Percentiles rank a stretch among this genome's conserved stretches.
Evolutionary conservation across 345 rosid species (phyloP).

Genomic region (Melastoma malabathricum): DNA sequence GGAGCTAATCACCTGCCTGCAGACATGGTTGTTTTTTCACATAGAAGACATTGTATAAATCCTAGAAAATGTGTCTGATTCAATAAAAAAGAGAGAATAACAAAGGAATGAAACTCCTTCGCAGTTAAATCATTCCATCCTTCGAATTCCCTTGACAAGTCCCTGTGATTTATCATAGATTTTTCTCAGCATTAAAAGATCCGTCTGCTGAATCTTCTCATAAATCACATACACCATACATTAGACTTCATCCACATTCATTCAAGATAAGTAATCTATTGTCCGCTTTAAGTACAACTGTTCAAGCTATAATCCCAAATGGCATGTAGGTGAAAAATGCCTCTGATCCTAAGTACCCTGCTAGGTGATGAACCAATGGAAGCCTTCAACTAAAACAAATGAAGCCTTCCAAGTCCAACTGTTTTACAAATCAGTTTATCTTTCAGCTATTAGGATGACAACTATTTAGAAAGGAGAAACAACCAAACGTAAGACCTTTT

Average conservation of each 20-base stretch:
- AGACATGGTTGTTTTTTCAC: no score
- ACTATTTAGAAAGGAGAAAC: slow-evolving; percentile 23
- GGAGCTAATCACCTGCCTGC: no score
- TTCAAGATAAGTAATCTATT: slow-evolving; percentile 3
- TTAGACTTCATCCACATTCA: slow-evolving; percentile 8
- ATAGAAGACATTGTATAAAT: no score
- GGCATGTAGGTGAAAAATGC: slow-evolving; percentile 15
- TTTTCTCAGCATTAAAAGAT: no score
- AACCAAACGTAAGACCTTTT: slow-evolving; percentile 56
- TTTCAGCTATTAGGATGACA: slow-evolving; percentile 44
- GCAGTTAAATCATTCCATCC: no score
- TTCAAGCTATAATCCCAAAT: slow-evolving; percentile 18
- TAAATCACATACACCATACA: neutral
- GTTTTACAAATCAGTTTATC: slow-evolving; percentile 33
- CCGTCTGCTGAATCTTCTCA: no score
- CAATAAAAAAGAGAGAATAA: no score
- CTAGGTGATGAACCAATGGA: slow-evolving; percentile 31
- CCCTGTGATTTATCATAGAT: no score
- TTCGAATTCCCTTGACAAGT: no score
- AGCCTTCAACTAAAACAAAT: slow-evolving; percentile 35
- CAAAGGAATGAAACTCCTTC: no score
- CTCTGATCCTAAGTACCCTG: slow-evolving; percentile 29
- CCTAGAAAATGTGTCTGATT: no score
- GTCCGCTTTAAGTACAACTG: slow-evolving; percentile 7
- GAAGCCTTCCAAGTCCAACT: slow-evolving; percentile 33